Base-by-base conservation (phyloP, 2,329 filamentous ascomycete species). In the Fusarium mundagurra region DNA sequence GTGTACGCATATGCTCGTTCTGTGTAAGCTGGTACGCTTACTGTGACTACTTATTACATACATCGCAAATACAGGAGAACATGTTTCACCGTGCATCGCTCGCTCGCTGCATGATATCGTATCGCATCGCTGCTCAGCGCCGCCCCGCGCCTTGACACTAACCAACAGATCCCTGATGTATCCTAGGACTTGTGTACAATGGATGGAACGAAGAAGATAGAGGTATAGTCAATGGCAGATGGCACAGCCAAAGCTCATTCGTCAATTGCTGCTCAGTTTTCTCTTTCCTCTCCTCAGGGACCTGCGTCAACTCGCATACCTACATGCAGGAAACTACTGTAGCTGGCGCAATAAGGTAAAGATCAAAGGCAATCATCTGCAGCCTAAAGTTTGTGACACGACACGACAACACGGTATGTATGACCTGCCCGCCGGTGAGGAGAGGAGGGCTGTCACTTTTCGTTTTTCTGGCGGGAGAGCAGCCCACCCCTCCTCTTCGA, bases 201-300 rank as follows among this genome's bases (percentile, higher is more conserved):
- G 34, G 36, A 38, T 38, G 17, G 44, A 24, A 43, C 58, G 44
- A 41, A 29, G 45, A 47, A 29, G 27, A 29, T 29, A 29, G 45
- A 29, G 45, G 45, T 10, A 69, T 59, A 54, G 36, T 65, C 27
- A 54, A 53, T 47, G 51, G 45, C 36, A n/a, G 27, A 70, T 57
- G 66, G 58, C 51, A 64, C 61, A 61, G 39, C 8, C 50, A 60
- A 69, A 55, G 64, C 73, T 61, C 44, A 77, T 78, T 78, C 74
- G 76, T 38, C 74, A 78, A 78, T 78, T 76, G 57, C 44, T 54
- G 38, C 36, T 55, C 63, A 75, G 76, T 80, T 80, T 73, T 75
- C 79, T 80, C 79, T 80, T 80, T 72, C 69, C 77, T 79, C 77
- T 48, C 33, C 64, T 55, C 36, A 71, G 71, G 72, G 77, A 79